These are phyloP conservation scores for Triticum urartu DNA, from an alignment of 176 grass and related monocot species.

Conservation along the genomic window DNA sequence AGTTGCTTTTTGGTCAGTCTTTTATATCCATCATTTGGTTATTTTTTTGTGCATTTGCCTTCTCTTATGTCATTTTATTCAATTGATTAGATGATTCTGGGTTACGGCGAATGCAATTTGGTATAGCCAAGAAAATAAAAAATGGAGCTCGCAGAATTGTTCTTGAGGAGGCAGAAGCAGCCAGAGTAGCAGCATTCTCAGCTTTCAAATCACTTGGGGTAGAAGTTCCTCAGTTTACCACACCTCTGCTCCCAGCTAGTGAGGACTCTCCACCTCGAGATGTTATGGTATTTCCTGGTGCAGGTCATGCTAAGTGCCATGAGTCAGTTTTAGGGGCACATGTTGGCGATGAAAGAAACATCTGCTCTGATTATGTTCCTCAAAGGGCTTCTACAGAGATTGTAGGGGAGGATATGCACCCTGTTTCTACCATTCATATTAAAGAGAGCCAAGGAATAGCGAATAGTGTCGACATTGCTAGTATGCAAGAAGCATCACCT, in stretches of 20 bases:
- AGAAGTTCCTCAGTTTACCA: conserved; percentile 76
- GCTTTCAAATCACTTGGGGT: conserved; percentile 94
- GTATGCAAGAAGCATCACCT: conserved; percentile 34
- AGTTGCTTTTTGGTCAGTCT: conserved; percentile 5
- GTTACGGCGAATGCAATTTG: conserved; percentile 68
- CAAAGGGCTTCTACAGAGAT: conserved; percentile 34
- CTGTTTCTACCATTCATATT: conserved; percentile 26
- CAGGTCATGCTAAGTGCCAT: conserved; percentile 39
- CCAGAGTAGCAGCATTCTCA: conserved; percentile 82
- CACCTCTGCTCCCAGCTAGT: conserved; percentile 48
- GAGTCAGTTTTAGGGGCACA: conserved; percentile 25
- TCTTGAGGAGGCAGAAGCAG: conserved; percentile 94
- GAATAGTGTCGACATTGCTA: conserved; percentile 1
- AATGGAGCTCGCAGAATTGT: conserved; percentile 90
- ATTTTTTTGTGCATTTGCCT: conserved; percentile 11
- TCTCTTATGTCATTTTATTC: conserved; percentile 22
- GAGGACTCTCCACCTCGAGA: conserved; percentile 39
- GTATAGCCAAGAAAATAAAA: conserved; percentile 96
- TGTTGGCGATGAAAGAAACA: conserved; percentile 36
- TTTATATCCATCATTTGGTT: background rate
- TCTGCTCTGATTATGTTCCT: conserved; percentile 25
- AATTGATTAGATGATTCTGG: conserved; percentile 50
- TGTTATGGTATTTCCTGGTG: conserved; percentile 20
- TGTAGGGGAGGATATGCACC: conserved; percentile 18
- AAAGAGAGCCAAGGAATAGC: conserved; percentile 16